phyloP scores from a whole-genome alignment of 805 yeast species.

The Kuraishia piskuri region DNA sequence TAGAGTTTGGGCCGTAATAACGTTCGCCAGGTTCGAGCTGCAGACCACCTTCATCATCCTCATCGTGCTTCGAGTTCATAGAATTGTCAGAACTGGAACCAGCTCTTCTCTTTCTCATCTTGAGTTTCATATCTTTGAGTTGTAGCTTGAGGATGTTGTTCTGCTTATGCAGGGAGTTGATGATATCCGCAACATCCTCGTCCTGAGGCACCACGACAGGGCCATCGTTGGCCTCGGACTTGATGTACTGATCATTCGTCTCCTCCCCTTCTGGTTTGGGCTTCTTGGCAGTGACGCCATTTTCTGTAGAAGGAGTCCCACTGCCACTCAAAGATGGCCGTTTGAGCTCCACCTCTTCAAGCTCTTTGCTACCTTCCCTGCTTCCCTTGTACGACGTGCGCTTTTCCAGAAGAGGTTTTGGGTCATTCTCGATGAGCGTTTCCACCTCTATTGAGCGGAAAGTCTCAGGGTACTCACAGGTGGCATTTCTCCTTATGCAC shows the following conservation, averaged over 20 bases:
- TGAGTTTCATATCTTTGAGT: conserved; percentile 1
- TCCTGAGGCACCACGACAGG: neutral
- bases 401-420: neutral
- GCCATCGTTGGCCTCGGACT: neutral
- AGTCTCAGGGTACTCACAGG: conserved; percentile 37
- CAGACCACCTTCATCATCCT: conserved; percentile 14
- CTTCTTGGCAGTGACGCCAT: neutral
- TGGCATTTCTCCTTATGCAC: conserved; percentile 9
- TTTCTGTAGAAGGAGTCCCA: neutral
- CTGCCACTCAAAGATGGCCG: neutral
- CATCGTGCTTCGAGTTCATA: conserved; percentile 6
- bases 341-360: neutral
- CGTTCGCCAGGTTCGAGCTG: conserved; percentile 31
- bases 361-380: neutral
- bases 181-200: neutral
- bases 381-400: neutral
- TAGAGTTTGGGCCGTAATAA: conserved; percentile 45
- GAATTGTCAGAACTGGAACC: neutral
- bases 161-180: conserved; percentile 1
- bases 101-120: neutral
- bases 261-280: neutral
- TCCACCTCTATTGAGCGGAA: conserved; percentile 33
- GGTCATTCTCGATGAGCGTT: conserved; percentile 12
- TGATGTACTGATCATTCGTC: neutral
- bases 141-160: conserved; percentile 3